Conservation (phyloP, 495 filamentous ascomycete species). For the Amorphotheca resinae region DNA sequence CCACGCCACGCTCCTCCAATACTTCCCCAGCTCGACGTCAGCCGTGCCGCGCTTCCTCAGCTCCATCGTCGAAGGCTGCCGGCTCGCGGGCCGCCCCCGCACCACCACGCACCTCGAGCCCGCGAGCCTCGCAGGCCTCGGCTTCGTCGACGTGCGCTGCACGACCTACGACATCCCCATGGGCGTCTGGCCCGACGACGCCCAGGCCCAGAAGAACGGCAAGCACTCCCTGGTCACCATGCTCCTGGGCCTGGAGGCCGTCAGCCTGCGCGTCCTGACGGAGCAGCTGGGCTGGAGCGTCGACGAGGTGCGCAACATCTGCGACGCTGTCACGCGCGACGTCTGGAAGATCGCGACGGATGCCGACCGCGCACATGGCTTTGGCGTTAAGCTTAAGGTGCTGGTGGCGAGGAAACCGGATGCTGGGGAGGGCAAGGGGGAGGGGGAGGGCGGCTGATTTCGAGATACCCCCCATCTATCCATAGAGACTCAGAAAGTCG, state of each 20-base stretch:
- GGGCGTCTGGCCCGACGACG: conserved; percentile 41
- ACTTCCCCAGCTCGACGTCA: conserved; percentile 27
- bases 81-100: conserved; percentile 32
- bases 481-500: too few relatives aligned
- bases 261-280: conserved; percentile 47
- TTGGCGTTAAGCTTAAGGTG: conserved; percentile 36
- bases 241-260: conserved; percentile 54
- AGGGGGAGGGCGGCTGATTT: too few relatives aligned
- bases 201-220: conserved; percentile 40
- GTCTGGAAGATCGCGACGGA: conserved; percentile 35
- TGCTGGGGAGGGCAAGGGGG: too few relatives aligned
- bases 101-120: conserved; percentile 43
- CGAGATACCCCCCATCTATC: too few relatives aligned
- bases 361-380: conserved; percentile 27
- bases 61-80: conserved; percentile 30
- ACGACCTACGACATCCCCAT: conserved; percentile 47
- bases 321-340: conserved; percentile 40
- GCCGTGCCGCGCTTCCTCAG: conserved; percentile 22
- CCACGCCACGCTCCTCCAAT: conserved; percentile 24
- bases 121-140: conserved; percentile 36
- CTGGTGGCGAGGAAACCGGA: conserved; percentile 45
- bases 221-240: conserved; percentile 55
- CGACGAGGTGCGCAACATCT: conserved; percentile 40
- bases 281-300: conserved; percentile 42
- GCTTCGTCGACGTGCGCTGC: conserved; percentile 48